Evolutionary conservation across 2,329 filamentous ascomycete genomes (phyloP).

Genomic region (Trichoderma pleuroti): DNA sequence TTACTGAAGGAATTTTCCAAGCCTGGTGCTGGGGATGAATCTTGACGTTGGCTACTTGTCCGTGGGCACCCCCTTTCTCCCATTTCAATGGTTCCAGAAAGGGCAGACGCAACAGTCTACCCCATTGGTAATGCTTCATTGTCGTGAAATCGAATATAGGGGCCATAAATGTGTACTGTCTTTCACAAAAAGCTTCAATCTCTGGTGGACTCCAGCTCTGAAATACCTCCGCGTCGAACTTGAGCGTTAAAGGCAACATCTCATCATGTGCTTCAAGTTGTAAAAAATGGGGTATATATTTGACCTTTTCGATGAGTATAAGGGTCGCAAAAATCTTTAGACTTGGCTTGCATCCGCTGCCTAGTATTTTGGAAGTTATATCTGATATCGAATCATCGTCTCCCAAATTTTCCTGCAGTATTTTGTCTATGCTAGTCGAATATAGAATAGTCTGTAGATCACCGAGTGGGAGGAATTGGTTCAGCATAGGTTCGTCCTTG

Average conservation of each 20-base stretch:
- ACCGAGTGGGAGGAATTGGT: background rate
- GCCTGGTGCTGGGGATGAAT: background rate
- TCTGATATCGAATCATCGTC: background rate
- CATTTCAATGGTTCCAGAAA: background rate
- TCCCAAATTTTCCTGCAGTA: background rate
- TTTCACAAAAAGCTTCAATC: background rate
- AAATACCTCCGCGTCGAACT: background rate
- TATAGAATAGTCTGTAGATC: background rate
- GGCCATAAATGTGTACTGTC: background rate
- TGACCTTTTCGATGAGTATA: background rate
- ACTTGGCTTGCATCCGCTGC: background rate
- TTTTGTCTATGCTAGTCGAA: rapidly evolving
- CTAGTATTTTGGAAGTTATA: background rate
- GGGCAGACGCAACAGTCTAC: background rate
- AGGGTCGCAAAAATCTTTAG: background rate
- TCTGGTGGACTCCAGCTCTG: background rate
- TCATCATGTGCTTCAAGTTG: background rate
- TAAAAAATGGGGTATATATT: background rate
- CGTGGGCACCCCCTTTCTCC: background rate
- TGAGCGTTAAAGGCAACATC: background rate
- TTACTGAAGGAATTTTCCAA: background rate
- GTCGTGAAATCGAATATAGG: background rate
- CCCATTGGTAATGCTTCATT: background rate
- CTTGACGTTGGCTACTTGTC: background rate
- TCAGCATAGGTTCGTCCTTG: background rate